Conservation (phyloP, 495 filamentous ascomycete species). For the Trichoderma parareesei region DNA sequence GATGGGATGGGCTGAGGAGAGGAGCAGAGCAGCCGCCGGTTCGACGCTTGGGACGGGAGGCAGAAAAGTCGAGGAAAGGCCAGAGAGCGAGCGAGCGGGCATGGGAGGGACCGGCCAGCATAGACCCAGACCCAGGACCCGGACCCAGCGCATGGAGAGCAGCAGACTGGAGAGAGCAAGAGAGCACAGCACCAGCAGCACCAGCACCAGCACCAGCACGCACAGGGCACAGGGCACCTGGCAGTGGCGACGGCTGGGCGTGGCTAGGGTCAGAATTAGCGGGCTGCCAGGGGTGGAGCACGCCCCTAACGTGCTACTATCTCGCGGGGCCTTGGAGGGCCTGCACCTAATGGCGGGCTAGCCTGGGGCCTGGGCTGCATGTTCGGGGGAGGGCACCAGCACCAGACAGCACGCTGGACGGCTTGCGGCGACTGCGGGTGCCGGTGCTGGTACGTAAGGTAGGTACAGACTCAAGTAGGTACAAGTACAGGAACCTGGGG, state of each 20-base stretch:
- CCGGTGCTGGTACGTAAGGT: no score
- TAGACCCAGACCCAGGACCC: no score
- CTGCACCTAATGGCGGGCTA: not conserved
- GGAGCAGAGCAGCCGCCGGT: conserved; percentile 7
- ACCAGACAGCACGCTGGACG: not conserved
- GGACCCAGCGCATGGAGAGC: no score
- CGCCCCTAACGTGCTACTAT: conserved; percentile 10
- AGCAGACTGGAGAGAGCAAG: not conserved
- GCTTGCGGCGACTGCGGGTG: no score
- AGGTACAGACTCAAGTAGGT: no score
- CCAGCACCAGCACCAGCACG: not conserved
- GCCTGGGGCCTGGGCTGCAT: not conserved
- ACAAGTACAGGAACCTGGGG: no score
- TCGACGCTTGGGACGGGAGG: not conserved
- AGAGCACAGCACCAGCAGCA: not conserved
- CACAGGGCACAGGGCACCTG: conserved; percentile 4
- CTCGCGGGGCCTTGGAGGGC: conserved; percentile 4
- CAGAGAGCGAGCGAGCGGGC: conserved; percentile 1
- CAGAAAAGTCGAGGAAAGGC: conserved; percentile 10
- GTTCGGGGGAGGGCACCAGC: no score
- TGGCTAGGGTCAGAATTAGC: conserved; percentile 3
- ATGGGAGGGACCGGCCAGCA: no score
- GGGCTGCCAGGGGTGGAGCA: conserved; percentile 9
- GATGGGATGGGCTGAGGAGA: conserved; percentile 16
- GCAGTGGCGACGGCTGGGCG: conserved; percentile 6